phyloP scores from a whole-genome alignment of 768 basidiomycete genomes.

The Albatrellus ellisii region DNA sequence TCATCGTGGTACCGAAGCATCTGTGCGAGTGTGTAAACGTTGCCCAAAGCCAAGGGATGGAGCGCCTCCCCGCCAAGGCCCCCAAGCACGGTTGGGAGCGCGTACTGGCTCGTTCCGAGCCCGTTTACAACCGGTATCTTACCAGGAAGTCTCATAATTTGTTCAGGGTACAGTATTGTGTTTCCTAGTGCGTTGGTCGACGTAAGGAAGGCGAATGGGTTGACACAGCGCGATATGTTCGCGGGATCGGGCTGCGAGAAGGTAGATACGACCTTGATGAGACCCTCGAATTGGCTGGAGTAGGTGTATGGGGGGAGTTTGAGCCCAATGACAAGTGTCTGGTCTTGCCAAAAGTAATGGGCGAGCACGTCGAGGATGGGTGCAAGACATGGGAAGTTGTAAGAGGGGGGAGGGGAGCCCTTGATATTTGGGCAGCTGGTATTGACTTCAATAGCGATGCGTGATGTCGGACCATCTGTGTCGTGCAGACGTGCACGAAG shows the following conservation, averaged over 20 bases:
- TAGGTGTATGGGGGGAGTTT: conserved; percentile 26
- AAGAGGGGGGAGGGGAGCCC: conserved; percentile 49
- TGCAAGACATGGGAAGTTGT: conserved; percentile 36
- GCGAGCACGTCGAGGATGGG: conserved; percentile 45
- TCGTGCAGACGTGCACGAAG: conserved; percentile 30
- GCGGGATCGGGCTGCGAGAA: conserved; percentile 10
- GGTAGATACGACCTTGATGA: conserved; percentile 5
- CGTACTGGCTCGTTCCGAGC: conserved; percentile 23
- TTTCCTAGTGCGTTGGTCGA: conserved; percentile 14
- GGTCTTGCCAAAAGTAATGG: conserved; percentile 33
- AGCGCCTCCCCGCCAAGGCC: conserved; percentile 69
- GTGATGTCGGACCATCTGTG: conserved; percentile 17
- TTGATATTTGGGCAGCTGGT: conserved; percentile 76
- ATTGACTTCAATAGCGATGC: conserved; percentile 70
- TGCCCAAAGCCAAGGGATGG: conserved; percentile 69
- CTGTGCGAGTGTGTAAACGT: conserved; percentile 47
- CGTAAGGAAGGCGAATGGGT: conserved; percentile 12
- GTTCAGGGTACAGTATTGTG: conserved; percentile 9
- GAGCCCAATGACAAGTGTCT: conserved; percentile 51
- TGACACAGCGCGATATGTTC: conserved; percentile 5
- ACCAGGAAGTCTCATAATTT: background rate
- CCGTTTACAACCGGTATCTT: too few relatives aligned
- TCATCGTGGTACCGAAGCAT: conserved; percentile 33
- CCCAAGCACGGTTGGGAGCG: conserved; percentile 51
- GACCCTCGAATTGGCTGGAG: conserved; percentile 11